These are phyloP conservation scores for Biscogniauxia mediterranea DNA, from an alignment of 2,329 filamentous ascomycete species.

Conservation along the genomic window DNA sequence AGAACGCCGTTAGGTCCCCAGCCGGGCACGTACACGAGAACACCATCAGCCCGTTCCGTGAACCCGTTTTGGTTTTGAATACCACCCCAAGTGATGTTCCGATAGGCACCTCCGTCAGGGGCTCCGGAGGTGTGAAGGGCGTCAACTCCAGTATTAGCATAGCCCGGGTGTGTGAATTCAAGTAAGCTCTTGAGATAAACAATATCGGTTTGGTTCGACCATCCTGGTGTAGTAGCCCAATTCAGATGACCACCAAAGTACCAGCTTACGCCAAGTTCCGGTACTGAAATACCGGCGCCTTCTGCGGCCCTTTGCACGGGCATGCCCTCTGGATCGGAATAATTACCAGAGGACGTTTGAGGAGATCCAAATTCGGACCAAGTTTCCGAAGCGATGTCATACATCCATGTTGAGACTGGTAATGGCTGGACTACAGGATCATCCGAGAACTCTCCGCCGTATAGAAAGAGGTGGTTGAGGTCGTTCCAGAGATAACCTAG, in stretches of 20 bases:
- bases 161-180: constrained; percentile 74
- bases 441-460: constrained; percentile 72
- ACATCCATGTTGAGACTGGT: constrained; percentile 67
- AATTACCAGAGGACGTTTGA: constrained; percentile 60
- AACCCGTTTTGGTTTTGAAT: constrained; percentile 66
- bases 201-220: constrained; percentile 62
- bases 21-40: constrained; percentile 70
- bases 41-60: constrained; percentile 70
- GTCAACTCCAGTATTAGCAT: constrained; percentile 60
- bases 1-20: constrained; percentile 70
- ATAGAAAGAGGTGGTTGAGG: constrained; percentile 66
- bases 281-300: constrained; percentile 69
- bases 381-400: constrained; percentile 54
- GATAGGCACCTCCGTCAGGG: constrained; percentile 60
- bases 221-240: constrained; percentile 55
- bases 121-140: constrained; percentile 56
- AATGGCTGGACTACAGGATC: constrained; percentile 55
- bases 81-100: constrained; percentile 72
- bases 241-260: constrained; percentile 80
- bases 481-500: constrained; percentile 77
- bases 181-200: constrained; percentile 72
- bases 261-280: constrained; percentile 68
- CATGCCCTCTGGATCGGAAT: constrained; percentile 54
- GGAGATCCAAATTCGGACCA: constrained; percentile 66
- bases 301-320: constrained; percentile 69